Conservation (phyloP, 805 yeast genomes). For the Gaillardinia entomophila region DNA sequence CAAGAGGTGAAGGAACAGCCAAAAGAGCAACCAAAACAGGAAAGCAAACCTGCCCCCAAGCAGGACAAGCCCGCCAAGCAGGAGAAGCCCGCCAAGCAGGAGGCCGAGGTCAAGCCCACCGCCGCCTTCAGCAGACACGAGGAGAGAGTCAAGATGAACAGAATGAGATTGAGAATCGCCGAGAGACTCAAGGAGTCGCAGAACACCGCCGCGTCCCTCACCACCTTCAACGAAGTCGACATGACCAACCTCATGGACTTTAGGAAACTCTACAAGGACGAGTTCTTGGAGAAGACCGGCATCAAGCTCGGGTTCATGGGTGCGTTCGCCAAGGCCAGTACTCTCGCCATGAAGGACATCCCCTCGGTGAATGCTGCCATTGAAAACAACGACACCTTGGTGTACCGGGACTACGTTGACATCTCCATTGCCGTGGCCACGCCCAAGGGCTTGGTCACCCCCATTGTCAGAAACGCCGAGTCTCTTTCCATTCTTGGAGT, state of each 20-base stretch:
- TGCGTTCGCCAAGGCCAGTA: constrained; percentile 88
- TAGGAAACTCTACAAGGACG: constrained; percentile 96
- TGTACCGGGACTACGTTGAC: constrained; percentile 94
- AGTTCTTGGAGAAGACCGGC: constrained; percentile 88
- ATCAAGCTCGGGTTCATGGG: constrained; percentile 98
- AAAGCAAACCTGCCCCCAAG: constrained; percentile 23
- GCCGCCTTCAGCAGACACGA: constrained; percentile 72
- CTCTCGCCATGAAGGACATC: constrained; percentile 88
- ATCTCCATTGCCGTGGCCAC: constrained; percentile 97
- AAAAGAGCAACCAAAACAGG: constrained; percentile 10
- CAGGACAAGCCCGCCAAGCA: constrained; percentile 29
- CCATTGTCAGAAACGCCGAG: constrained; percentile 96
- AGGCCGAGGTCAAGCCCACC: constrained; percentile 28
- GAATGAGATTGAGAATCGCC: constrained; percentile 98
- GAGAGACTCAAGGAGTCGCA: constrained; percentile 99
- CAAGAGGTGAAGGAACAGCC: constrained; percentile 16
- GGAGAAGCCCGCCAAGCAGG: constrained; percentile 12
- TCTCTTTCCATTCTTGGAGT: constrained; percentile 81
- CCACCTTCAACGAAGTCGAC: constrained; percentile 97
- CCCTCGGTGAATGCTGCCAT: constrained; percentile 96
- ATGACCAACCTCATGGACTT: constrained; percentile 88
- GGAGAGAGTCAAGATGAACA: constrained; percentile 94
- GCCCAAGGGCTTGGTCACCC: constrained; percentile 98
- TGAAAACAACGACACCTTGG: constrained; percentile 86
- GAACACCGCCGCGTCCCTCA: constrained; percentile 96